Base-by-base conservation (phyloP, 352 stramenopile genomes). In the Globisporangium irregulare region DNA sequence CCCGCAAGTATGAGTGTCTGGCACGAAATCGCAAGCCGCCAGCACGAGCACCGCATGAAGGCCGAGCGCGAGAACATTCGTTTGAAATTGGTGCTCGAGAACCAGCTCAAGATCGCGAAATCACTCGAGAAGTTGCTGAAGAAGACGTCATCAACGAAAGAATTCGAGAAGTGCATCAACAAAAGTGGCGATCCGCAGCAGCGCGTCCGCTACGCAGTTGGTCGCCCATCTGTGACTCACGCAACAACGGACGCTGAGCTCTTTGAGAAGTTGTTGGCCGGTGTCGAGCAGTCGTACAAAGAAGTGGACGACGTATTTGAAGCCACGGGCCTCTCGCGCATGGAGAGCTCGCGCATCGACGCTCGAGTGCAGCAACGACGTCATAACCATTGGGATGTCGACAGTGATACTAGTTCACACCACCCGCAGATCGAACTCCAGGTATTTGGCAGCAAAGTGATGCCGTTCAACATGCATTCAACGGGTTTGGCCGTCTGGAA, bases 41-140 rank as follows among this genome's bases (percentile, higher is more conserved):
- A 74, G 25, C 59, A 38, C 41, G 59, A 67, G 14, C 58, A 86
- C 64, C 70, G 75, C 62, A 70, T 81, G 32, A 81, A 89, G 58
- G 69, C 77, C 2, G 79, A 89, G 62, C 64, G 77, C 25, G 82
- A 91, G 67, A 91, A 89, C 62, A 73, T 78, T 22, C 72, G 79
- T 1, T 15, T 43, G 36, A 43, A 43, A 18, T 8, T 43, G 36
- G 41, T 48, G 41, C 41, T 48, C 14, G 41, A 48, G 15, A 48
- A 48, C 41, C 41, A 48, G 41, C 41, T 48, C 41, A 79, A 84
- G 57, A 57, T 83, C 41, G 70, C 74, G 15, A 73, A 76, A 67
- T 78, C 41, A 0, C 41, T 48, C 15, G 41, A 48, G 41, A 20
- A n/a, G 41, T 15, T 48, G 41, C 41, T 48, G 41, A 48, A 48